phyloP scores from a whole-genome alignment of 2,329 filamentous ascomycete species.

The Metarhizium sp. region DNA sequence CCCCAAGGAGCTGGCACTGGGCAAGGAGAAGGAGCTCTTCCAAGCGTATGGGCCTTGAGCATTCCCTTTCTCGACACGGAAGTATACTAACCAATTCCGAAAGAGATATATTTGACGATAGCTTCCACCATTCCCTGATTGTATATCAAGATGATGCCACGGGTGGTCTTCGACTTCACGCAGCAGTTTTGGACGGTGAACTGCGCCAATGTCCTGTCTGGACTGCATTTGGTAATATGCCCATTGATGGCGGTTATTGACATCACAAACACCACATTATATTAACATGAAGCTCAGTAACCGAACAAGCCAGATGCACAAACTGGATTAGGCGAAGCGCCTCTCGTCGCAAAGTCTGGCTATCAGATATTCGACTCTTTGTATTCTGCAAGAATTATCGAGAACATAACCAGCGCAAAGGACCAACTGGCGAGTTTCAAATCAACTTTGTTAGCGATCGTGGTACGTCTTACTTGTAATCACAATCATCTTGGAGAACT shows the following conservation, averaged over 20 bases:
- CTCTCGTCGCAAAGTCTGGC: slow-evolving; percentile 35
- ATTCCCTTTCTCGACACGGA: neutral
- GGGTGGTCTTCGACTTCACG: slow-evolving; percentile 43
- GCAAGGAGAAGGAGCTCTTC: slow-evolving; percentile 42
- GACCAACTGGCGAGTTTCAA: slow-evolving; percentile 38
- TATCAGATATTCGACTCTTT: slow-evolving; percentile 47
- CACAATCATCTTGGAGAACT: neutral
- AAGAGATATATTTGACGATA: slow-evolving; percentile 48
- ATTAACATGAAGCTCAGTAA: slow-evolving; percentile 29
- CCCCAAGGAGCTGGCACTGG: slow-evolving; percentile 36
- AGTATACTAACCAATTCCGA: neutral
- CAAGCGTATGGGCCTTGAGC: slow-evolving; percentile 37
- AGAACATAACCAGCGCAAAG: slow-evolving; percentile 41
- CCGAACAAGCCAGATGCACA: slow-evolving; percentile 36
- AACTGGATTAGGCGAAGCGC: slow-evolving; percentile 41
- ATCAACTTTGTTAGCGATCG: slow-evolving; percentile 37
- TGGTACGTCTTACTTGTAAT: slow-evolving; percentile 15
- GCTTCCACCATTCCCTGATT: slow-evolving; percentile 41
- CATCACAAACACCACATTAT: neutral
- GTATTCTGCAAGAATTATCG: slow-evolving; percentile 50
- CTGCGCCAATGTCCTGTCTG: slow-evolving; percentile 48
- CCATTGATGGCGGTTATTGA: neutral
- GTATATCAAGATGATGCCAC: slow-evolving; percentile 43
- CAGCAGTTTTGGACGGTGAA: slow-evolving; percentile 45
- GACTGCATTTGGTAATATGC: slow-evolving; percentile 51